phyloP scores from a whole-genome alignment of 1,284 basidiomycete genomes.

The Heterobasidion occidentale region DNA sequence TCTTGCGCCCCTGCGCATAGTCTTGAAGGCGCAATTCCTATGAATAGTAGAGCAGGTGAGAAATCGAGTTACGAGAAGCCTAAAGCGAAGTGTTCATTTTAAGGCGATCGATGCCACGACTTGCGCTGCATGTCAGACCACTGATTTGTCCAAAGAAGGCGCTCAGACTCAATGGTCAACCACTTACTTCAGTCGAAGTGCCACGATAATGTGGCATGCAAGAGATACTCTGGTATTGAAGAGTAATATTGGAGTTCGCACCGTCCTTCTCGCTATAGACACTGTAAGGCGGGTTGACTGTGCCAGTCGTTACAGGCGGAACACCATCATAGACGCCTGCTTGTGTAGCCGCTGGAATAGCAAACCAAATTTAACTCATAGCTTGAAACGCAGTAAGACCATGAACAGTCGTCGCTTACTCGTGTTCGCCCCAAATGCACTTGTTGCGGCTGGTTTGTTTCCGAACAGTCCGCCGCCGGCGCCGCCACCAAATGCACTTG shows the following conservation, averaged over 20 bases:
- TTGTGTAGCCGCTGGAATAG: slow-evolving; percentile 12
- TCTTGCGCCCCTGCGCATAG: slow-evolving; percentile 70
- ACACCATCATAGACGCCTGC: slow-evolving; percentile 21
- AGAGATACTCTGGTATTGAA: slow-evolving; percentile 69
- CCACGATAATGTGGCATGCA: slow-evolving; percentile 64
- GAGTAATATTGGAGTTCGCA: slow-evolving; percentile 26
- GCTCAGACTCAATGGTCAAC: slow-evolving; percentile 1
- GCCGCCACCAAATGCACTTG: slow-evolving; percentile 20
- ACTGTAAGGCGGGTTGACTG: slow-evolving; percentile 49
- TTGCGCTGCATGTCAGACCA: slow-evolving; percentile 1
- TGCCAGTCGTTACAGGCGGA: slow-evolving; percentile 53
- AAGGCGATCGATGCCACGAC: too few relatives aligned
- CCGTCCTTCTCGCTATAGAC: slow-evolving; percentile 54
- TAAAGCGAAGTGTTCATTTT: slow-evolving; percentile 3
- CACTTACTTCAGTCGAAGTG: slow-evolving; percentile 62
- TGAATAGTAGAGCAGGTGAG: not conserved
- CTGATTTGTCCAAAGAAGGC: slow-evolving; percentile 12
- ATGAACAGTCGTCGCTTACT: not conserved
- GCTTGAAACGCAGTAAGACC: not conserved
- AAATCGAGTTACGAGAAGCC: not conserved
- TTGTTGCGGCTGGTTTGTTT: slow-evolving; percentile 19
- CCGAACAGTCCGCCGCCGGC: slow-evolving; percentile 25
- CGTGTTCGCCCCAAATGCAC: slow-evolving; percentile 15
- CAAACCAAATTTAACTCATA: not conserved
- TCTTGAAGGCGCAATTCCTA: slow-evolving; percentile 73